A percentile compares a stretch with the other conserved stretches of the same genome.
phyloP scores from a whole-genome alignment of 225 moss, liverwort and hornwort species.

The Straminergon stramineum region DNA sequence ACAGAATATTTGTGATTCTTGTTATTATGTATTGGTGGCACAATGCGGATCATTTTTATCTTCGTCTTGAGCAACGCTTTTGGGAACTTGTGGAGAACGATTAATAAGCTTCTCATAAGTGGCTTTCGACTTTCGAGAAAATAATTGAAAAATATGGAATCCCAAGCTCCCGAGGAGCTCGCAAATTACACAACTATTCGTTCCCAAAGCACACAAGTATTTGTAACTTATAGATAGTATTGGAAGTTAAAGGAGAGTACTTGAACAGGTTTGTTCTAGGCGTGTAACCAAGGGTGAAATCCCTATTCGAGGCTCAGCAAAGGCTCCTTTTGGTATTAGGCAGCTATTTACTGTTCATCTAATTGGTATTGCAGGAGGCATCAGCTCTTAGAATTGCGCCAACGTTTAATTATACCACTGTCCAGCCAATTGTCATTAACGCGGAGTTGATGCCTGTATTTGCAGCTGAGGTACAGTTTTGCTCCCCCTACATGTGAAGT shows the following conservation, averaged over 20 bases:
- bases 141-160: background rate
- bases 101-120: background rate
- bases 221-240: background rate
- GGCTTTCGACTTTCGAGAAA: background rate
- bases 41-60: background rate
- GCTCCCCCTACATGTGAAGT: background rate
- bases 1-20: background rate
- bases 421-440: constrained; percentile 61
- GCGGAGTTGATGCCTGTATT: constrained; percentile 76
- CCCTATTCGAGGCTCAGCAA: background rate
- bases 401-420: constrained; percentile 43
- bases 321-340: background rate
- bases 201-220: background rate
- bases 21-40: too few relatives aligned
- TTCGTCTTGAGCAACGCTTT: background rate
- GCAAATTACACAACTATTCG: background rate
- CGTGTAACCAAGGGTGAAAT: background rate
- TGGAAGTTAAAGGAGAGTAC: background rate
- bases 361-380: constrained; percentile 58
- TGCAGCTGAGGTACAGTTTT: constrained; percentile 69
- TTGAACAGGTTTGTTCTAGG: background rate
- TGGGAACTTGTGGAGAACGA: background rate
- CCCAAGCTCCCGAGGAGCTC: background rate
- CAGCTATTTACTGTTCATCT: background rate
- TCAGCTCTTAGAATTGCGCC: constrained; percentile 64